A percentile compares a stretch with the other conserved stretches of the same genome.
Conservation (phyloP, 169 alveolate species). For the Plasmodium coatneyi region DNA sequence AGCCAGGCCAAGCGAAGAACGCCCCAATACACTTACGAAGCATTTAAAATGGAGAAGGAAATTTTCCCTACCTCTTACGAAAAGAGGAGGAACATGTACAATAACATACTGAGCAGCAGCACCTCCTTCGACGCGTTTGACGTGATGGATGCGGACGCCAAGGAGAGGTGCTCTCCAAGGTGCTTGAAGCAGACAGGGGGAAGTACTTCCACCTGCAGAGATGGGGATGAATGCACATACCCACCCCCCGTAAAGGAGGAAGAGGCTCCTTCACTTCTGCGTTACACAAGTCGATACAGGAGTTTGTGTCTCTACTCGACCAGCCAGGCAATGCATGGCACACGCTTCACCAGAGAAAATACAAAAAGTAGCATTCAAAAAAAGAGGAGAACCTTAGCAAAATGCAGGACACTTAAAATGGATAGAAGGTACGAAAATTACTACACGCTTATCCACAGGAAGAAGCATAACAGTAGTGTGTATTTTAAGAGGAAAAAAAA, state of each 20-base stretch:
- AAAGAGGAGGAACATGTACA: slow-evolving; percentile 5
- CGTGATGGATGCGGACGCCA: background rate
- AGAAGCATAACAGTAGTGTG: background rate
- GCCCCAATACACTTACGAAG: slow-evolving; percentile 2
- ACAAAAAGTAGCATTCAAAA: background rate
- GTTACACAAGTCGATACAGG: background rate
- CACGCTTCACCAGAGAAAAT: background rate
- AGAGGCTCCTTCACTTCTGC: background rate
- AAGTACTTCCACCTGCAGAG: background rate
- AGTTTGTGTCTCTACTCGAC: background rate
- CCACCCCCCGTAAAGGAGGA: background rate
- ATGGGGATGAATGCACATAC: background rate
- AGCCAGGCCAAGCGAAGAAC: background rate
- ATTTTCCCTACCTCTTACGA: background rate
- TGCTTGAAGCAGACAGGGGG: background rate
- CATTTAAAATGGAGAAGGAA: background rate
- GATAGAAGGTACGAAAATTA: background rate
- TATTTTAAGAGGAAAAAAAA: background rate
- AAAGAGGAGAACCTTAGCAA: background rate
- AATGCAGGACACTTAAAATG: background rate
- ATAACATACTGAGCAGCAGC: background rate
- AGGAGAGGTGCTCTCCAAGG: background rate
- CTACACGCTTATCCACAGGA: background rate
- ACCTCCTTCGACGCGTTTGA: background rate
- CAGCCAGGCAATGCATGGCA: background rate